Evolutionary conservation across 2,329 filamentous ascomycete genomes (phyloP).

Genomic region (Claviceps sp.): DNA sequence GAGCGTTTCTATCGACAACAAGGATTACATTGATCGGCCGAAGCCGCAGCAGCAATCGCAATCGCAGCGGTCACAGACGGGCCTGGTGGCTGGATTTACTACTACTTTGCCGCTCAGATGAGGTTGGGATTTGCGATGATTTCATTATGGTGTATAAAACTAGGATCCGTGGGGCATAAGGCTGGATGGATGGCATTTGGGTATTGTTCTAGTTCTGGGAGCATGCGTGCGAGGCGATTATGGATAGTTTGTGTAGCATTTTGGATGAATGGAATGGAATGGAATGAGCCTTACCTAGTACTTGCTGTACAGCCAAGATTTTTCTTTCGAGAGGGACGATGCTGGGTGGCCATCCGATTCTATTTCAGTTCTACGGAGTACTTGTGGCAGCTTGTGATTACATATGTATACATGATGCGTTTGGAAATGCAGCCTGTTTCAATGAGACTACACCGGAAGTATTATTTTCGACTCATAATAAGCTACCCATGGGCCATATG

Average conservation of each 20-base stretch:
- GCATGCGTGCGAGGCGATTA: not conserved
- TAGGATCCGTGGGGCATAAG: not conserved
- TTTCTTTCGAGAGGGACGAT: not conserved
- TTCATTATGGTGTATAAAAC: constrained; percentile 2
- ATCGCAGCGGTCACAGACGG: constrained; percentile 15
- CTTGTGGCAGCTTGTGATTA: not conserved
- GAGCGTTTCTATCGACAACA: constrained; percentile 79
- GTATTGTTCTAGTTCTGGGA: not conserved
- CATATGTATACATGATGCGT: too few species aligned
- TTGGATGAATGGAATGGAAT: not conserved
- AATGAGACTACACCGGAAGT: too few species aligned
- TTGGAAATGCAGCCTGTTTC: too few species aligned
- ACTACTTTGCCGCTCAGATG: constrained; percentile 23
- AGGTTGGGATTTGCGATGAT: not conserved
- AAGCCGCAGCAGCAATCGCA: constrained; percentile 20
- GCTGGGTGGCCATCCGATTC: not conserved
- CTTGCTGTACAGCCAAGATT: not conserved
- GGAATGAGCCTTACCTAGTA: not conserved
- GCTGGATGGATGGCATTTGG: not conserved
- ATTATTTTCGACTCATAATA: too few species aligned
- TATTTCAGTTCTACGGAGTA: not conserved
- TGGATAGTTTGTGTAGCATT: not conserved
- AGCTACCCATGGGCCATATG: too few species aligned
- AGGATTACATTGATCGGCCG: constrained; percentile 50
- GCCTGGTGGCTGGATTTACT: constrained; percentile 13